Evolutionary conservation across 139 green algal genomes (phyloP), one percentile per base, ranked within the genome.

Genomic region (Volvox reticuliferus): DNA sequence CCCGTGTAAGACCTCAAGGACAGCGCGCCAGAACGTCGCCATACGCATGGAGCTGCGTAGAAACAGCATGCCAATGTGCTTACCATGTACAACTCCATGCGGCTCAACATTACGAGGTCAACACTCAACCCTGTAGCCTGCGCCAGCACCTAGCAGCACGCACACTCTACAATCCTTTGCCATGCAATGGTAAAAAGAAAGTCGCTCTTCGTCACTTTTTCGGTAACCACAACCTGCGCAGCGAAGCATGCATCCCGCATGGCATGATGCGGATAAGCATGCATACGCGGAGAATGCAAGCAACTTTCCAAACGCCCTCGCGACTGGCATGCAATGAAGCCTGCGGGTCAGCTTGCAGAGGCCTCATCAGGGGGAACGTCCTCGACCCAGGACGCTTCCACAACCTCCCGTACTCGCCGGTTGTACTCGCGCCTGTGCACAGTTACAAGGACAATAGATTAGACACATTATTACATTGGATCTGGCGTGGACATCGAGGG

Each of bases 361-460:
- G 80, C 87, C 3, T 91, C 87, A 76, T 86, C 87, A 0, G 65
- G 76, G 28, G 82, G 71, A 22, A 95, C 94, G 26, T 91, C 78
- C 82, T 94, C 92, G 73, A 94, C 91, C 94, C 93, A 96, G 82
- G 94, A 98, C 35, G 91, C 94, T 92, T 99, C 97, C 67, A 99
- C 98, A 3, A 98, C 93, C 71, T 98, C 96, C 61, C 97, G 95
- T 26, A 99, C 98, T 33, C 96, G 90, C 85, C 97, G 89, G 94
- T 99, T 99, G 95, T 99, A 99, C 87, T 99, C 97, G 0, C 97
- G 93, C 89, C 93, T 97, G 91, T 33, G 65, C 21, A 30, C 5
- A 55, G 44, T 55, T 14, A 9, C 44, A 55, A 55, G 44, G 44
- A 55, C 44, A 55, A 55, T 55, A 55, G 44, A 5, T 55, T 55